Conservation (phyloP, 805 yeast species). For the Jamesozyma piceae region DNA sequence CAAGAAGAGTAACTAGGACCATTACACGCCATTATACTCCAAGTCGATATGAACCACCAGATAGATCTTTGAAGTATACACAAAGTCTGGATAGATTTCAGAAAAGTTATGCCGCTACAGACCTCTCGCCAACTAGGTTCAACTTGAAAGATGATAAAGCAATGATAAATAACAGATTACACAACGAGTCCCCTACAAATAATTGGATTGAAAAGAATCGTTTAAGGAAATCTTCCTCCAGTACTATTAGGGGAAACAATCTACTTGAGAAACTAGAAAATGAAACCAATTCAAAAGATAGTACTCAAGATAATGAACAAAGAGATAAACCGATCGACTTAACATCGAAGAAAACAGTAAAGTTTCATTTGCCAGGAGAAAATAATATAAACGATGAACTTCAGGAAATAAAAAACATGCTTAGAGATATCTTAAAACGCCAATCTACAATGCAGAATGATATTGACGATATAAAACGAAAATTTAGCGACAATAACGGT, state of each 20-base stretch:
- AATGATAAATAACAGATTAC: background rate
- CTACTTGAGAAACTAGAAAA: conserved; percentile 10
- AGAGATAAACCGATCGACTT: background rate
- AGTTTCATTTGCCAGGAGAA: conserved; percentile 20
- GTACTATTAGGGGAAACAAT: conserved; percentile 8
- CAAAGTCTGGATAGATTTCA: conserved; percentile 4
- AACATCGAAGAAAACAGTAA: conserved; percentile 21
- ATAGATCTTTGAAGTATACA: background rate
- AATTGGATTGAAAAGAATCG: background rate
- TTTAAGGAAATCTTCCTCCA: background rate
- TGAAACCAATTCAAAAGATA: conserved; percentile 3
- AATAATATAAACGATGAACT: conserved; percentile 6
- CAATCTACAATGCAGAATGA: conserved; percentile 12
- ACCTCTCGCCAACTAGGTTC: conserved; percentile 18
- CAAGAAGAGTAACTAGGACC: conserved; percentile 1
- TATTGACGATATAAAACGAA: background rate
- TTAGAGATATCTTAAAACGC: conserved; percentile 9
- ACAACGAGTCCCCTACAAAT: background rate
- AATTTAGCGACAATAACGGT: too few relatives aligned
- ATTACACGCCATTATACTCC: conserved; percentile 2
- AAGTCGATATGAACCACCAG: background rate
- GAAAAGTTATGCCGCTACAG: conserved; percentile 3
- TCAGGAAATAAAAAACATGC: conserved; percentile 7
- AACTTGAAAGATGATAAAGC: background rate
- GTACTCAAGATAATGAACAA: background rate